Percentiles rank a stretch among this genome's conserved stretches.
Conservation (phyloP, 208 protist species). For the Angomonas ambiguus region DNA sequence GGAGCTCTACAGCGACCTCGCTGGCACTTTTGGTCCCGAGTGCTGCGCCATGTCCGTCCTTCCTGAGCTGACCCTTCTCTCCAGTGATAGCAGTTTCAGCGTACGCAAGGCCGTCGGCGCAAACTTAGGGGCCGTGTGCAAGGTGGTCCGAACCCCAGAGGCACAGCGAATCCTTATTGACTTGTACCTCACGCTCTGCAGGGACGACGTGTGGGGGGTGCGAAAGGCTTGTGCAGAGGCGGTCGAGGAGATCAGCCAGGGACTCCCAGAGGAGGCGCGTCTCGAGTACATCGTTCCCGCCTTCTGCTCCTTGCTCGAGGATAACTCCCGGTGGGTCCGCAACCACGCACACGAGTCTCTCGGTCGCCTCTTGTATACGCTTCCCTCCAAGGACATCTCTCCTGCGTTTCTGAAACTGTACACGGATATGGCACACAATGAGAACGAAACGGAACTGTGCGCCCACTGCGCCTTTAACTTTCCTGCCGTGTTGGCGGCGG, state of each 20-base stretch:
- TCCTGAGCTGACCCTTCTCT: slow-evolving; percentile 76
- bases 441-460: slow-evolving; percentile 82
- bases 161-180: slow-evolving; percentile 67
- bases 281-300: slow-evolving; percentile 57
- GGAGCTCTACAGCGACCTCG: slow-evolving; percentile 86
- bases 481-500: slow-evolving; percentile 89
- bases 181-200: slow-evolving; percentile 85
- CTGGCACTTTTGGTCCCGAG: slow-evolving; percentile 63
- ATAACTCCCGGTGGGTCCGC: slow-evolving; percentile 92
- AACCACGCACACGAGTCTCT: slow-evolving; percentile 86
- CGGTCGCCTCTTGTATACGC: slow-evolving; percentile 90
- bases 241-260: slow-evolving; percentile 65
- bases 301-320: slow-evolving; percentile 72
- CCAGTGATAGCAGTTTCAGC: slow-evolving; percentile 86
- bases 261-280: slow-evolving; percentile 52
- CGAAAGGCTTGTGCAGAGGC: slow-evolving; percentile 92
- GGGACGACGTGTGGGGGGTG: slow-evolving; percentile 96
- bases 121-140: slow-evolving; percentile 75
- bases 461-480: slow-evolving; percentile 94
- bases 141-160: slow-evolving; percentile 41
- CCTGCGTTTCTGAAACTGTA: slow-evolving; percentile 82
- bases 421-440: slow-evolving; percentile 91
- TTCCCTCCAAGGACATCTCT: slow-evolving; percentile 77
- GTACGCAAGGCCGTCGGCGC: slow-evolving; percentile 85
- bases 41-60: slow-evolving; percentile 71